Percentiles rank a stretch among this genome's conserved stretches.
These are phyloP conservation scores for Melampsora larici-populina DNA, from an alignment of 1,284 basidiomycete genomes.

Conservation along the genomic window DNA sequence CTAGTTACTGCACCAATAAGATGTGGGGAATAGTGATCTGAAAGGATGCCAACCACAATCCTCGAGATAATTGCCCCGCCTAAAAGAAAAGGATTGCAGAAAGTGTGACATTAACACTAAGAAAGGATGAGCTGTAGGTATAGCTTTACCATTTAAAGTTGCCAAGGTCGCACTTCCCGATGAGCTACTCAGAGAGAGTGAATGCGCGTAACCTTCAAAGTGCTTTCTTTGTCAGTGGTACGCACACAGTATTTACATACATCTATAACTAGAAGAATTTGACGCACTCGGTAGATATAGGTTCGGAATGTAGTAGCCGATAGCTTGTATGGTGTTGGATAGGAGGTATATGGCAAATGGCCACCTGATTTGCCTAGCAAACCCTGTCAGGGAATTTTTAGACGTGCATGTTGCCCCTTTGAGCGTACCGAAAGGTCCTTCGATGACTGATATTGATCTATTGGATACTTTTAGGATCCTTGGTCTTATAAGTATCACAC, in stretches of 20 bases:
- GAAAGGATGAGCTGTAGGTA: no score
- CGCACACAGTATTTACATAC: no score
- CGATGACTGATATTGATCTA: not conserved
- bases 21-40: slow-evolving; percentile 29
- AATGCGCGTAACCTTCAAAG: slow-evolving; percentile 35
- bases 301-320: slow-evolving; percentile 21
- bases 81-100: no score
- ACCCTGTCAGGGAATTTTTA: no score
- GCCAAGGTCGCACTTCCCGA: slow-evolving; percentile 33
- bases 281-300: slow-evolving; percentile 40
- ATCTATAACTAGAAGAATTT: no score
- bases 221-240: no score
- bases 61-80: not conserved
- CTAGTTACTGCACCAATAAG: slow-evolving; percentile 20
- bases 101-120: no score
- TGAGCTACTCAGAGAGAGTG: slow-evolving; percentile 17
- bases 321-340: slow-evolving; percentile 30
- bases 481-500: slow-evolving; percentile 22
- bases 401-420: not conserved
- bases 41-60: slow-evolving; percentile 9
- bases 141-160: slow-evolving; percentile 8
- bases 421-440: slow-evolving; percentile 12
- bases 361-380: no score
- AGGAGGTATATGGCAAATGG: slow-evolving; percentile 26
- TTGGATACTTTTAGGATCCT: not conserved